These are phyloP conservation scores for Lyophyllum atratum DNA, from an alignment of 768 basidiomycete genomes.

Conservation along the genomic window DNA sequence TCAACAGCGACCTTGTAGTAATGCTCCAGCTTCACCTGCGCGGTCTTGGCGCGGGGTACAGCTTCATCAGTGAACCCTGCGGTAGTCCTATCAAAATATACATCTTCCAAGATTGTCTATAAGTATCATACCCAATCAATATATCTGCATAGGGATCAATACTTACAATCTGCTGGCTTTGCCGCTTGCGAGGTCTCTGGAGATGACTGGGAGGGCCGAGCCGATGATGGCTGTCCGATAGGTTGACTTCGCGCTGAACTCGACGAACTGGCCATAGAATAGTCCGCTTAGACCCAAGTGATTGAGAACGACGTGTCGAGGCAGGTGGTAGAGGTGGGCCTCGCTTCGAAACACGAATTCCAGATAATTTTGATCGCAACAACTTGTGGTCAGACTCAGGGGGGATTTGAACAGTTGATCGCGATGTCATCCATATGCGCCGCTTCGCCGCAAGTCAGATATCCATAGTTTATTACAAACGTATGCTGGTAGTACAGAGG, in stretches of 20 bases:
- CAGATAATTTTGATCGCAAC: conserved; percentile 1
- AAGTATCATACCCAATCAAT: not conserved
- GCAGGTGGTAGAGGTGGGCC: not conserved
- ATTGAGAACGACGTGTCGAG: not conserved
- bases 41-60: conserved; percentile 81
- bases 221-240: conserved; percentile 12
- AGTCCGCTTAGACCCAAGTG: not conserved
- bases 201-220: conserved; percentile 13
- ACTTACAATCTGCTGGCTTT: conserved; percentile 37
- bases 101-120: conserved; percentile 51
- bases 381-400: not conserved
- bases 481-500: not conserved
- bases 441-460: no score
- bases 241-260: conserved; percentile 13
- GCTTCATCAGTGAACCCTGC: conserved; percentile 79
- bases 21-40: conserved; percentile 94
- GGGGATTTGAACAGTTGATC: no score
- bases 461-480: not conserved
- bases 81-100: conserved; percentile 87
- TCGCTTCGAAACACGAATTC: not conserved
- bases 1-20: conserved; percentile 98
- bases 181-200: conserved; percentile 12
- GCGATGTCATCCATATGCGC: no score
- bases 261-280: conserved; percentile 15
- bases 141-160: not conserved